Conservation (phyloP, 2,329 filamentous ascomycete genomes). For the Aspergillus amoenus region DNA sequence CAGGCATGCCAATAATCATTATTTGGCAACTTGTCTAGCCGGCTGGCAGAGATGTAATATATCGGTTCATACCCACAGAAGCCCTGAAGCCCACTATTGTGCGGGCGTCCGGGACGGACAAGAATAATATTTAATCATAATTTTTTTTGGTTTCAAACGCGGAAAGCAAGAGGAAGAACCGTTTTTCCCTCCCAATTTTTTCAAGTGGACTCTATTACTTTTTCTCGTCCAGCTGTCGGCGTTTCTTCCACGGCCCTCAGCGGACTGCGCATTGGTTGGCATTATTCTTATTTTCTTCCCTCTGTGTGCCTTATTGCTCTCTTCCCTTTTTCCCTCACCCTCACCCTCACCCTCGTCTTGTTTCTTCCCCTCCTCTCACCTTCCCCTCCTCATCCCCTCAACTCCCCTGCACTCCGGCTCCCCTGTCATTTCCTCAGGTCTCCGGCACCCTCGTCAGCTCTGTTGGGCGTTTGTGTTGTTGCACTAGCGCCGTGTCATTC, state of each 20-base stretch:
- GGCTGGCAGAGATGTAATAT: slow-evolving; percentile 7
- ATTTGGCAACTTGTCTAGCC: not conserved
- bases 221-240: slow-evolving; percentile 17
- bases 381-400: slow-evolving; percentile 24
- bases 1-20: not conserved
- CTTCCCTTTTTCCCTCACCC: slow-evolving; percentile 15
- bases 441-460: slow-evolving; percentile 12
- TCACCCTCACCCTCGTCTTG: slow-evolving; percentile 17
- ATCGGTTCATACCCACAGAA: slow-evolving; percentile 27
- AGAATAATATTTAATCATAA: not conserved
- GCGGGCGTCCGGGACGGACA: slow-evolving; percentile 23
- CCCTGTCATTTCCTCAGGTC: slow-evolving; percentile 18
- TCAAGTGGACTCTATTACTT: slow-evolving; percentile 17
- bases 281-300: slow-evolving; percentile 20
- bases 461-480: slow-evolving; percentile 23
- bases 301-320: slow-evolving; percentile 13
- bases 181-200: slow-evolving; percentile 16
- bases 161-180: slow-evolving; percentile 13
- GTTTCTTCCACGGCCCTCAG: slow-evolving; percentile 19
- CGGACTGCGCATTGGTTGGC: slow-evolving; percentile 11
- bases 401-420: slow-evolving; percentile 20
- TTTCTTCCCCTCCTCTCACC: slow-evolving; percentile 12
- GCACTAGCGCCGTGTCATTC: slow-evolving; percentile 22
- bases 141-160: slow-evolving; percentile 7
- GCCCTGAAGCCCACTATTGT: slow-evolving; percentile 23